Percentiles rank a stretch among this genome's conserved stretches.
phyloP scores from a whole-genome alignment of 2,329 filamentous ascomycete species.

The Orbilia quercus region DNA sequence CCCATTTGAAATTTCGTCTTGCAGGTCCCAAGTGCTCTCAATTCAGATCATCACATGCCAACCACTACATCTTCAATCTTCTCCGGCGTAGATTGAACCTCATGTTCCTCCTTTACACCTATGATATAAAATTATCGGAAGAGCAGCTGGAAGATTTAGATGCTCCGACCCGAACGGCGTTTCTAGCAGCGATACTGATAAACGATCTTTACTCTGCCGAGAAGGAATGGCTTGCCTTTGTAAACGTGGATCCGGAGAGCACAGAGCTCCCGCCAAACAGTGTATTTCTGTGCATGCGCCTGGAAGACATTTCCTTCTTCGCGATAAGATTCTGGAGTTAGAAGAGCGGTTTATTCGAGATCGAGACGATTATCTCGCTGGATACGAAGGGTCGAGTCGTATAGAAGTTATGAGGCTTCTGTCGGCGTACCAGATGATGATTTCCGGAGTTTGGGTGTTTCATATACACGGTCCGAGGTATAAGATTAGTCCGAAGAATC shows the following conservation, averaged over 20 bases:
- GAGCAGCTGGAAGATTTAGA: background rate
- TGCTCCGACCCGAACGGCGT: background rate
- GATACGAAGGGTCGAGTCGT: background rate
- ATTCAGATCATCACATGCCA: background rate
- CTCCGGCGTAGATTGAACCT: too few species aligned
- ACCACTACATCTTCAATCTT: background rate
- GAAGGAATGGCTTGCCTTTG: background rate
- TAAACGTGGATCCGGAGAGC: background rate
- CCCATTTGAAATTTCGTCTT: background rate
- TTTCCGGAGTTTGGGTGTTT: background rate
- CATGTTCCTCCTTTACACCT: background rate
- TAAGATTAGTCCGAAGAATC: background rate
- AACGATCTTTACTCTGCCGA: slow-evolving; percentile 10
- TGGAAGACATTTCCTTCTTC: background rate
- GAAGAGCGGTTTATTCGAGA: too few species aligned
- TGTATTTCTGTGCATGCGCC: slow-evolving; percentile 9
- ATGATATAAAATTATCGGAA: slow-evolving; percentile 2
- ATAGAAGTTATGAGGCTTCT: slow-evolving; percentile 10
- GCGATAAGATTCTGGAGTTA: too few species aligned
- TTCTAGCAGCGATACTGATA: background rate
- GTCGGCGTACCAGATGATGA: background rate
- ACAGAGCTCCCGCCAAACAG: background rate
- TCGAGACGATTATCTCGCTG: background rate
- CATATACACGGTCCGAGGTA: background rate
- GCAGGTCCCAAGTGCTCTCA: background rate